Evolutionary conservation across 2,329 filamentous ascomycete species (phyloP), one percentile per base, ranked within the genome.

Genomic region (Stagonosporopsis vannaccii): DNA sequence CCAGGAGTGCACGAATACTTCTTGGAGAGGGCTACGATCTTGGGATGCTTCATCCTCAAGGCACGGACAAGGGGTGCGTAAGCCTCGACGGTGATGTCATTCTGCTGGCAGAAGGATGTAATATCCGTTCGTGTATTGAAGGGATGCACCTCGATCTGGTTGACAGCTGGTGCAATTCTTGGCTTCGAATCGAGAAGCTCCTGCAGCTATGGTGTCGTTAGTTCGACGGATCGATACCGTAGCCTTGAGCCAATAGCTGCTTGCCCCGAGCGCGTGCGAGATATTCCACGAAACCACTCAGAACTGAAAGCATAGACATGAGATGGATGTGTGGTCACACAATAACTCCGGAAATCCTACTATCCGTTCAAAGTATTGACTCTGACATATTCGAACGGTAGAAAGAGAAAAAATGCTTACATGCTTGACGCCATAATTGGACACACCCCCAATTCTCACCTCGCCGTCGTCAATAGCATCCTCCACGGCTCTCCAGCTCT

Each of bases 111-210:
- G 64, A 85, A 87, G 12, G 83, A 80, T 0, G 86, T 83, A 60
- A 95, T 92, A 33, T 82, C 81, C 0, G 80, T 81, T 48, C 88
- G 85, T 1, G 89, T 92, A 72, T 93, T 91, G 83, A 94, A 95
- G 0, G 90, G 90, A 59, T 94, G 90, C 1, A 93, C 84, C 73
- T 94, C 73, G 66, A 93, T 88, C 77, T 95, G 91, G 68, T 94
- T 94, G 46, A 94, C 85, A 1, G 86, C 84, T 0, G 91, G 90
- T 9, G 79, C 73, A 41, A 90, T 82, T 0, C 81, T 80, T 0
- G 89, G 87, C 11, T 84, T 84, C 0, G 82, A 83, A 2, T 81
- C 80, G 68, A 91, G 82, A 44, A 92, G 78, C 70, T 92, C 89
- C 60, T 90, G 83, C 46, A 92, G 82, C 84, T 89, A 60, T 25